These are phyloP conservation scores for Colletotrichum eremochloae DNA, from an alignment of 2,329 filamentous ascomycete genomes.

Conservation along the genomic window DNA sequence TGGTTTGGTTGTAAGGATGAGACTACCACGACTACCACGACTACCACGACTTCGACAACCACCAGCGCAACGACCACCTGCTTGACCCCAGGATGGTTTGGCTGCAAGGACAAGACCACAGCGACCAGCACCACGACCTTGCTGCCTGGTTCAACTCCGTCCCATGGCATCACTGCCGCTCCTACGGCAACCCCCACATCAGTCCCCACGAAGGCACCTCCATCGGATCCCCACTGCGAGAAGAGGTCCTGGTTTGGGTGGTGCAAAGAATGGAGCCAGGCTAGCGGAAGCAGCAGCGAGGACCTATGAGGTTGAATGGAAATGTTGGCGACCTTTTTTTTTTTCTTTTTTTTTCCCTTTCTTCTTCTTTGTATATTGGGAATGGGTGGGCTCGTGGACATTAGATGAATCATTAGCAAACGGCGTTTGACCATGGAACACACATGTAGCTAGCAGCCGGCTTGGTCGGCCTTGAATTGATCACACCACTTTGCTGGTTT, in stretches of 20 bases:
- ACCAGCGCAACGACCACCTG: slow-evolving; percentile 54
- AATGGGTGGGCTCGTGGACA: slow-evolving; percentile 2
- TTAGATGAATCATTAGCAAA: slow-evolving; percentile 6
- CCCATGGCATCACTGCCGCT: slow-evolving; percentile 48
- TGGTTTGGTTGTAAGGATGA: slow-evolving; percentile 77
- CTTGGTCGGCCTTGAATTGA: not conserved
- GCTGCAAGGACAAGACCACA: slow-evolving; percentile 61
- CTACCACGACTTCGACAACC: slow-evolving; percentile 46
- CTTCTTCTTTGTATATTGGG: not conserved
- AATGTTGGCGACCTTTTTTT: not conserved
- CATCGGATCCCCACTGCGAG: slow-evolving; percentile 51
- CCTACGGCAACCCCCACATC: slow-evolving; percentile 50
- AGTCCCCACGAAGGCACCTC: slow-evolving; percentile 44
- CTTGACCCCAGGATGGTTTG: slow-evolving; percentile 66
- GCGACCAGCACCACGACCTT: slow-evolving; percentile 42
- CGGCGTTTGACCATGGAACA: slow-evolving; percentile 12
- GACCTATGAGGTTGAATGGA: slow-evolving; percentile 34
- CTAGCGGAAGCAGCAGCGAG: slow-evolving; percentile 18
- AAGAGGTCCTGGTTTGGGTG: slow-evolving; percentile 57
- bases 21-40: slow-evolving; percentile 50
- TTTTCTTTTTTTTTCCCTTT: not conserved
- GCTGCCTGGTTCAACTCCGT: slow-evolving; percentile 40
- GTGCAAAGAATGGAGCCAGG: slow-evolving; percentile 55
- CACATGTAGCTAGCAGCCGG: slow-evolving; percentile 4
- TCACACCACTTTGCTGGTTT: not conserved